Evolutionary conservation across 352 stramenopile species (phyloP).

Genomic region (Thraustochytrium sp.): DNA sequence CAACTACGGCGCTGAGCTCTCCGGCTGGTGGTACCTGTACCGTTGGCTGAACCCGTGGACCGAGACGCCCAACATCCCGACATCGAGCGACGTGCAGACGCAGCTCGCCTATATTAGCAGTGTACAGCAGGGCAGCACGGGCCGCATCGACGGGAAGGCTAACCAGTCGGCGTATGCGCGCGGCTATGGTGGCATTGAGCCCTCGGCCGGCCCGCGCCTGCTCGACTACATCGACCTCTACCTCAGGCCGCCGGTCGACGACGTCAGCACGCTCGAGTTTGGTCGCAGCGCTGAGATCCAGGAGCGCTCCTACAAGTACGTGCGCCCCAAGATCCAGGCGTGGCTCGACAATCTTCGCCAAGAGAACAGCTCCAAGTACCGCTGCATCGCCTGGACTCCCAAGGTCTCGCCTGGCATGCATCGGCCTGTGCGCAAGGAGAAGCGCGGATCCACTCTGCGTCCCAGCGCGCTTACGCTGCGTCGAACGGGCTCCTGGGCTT

Average conservation of each 20-base stretch:
- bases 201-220: background rate
- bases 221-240: conserved; percentile 6
- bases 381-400: background rate
- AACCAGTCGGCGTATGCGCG: background rate
- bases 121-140: conserved; percentile 37
- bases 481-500: background rate
- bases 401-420: background rate
- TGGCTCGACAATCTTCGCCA: background rate
- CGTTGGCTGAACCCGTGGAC: conserved; percentile 10
- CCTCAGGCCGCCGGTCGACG: conserved; percentile 5
- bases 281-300: conserved; percentile 4
- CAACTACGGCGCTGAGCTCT: conserved; percentile 68
- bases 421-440: background rate
- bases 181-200: conserved; percentile 22
- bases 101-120: conserved; percentile 38
- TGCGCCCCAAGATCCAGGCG: background rate
- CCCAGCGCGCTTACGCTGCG: background rate
- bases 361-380: background rate
- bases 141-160: background rate
- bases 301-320: background rate
- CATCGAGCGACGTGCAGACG: conserved; percentile 21
- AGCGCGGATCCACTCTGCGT: background rate
- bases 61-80: conserved; percentile 22
- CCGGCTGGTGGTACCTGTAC: conserved; percentile 58
- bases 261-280: conserved; percentile 29